Conservation (phyloP, 2,329 filamentous ascomycete species). For the Cryphonectria naterciae region DNA sequence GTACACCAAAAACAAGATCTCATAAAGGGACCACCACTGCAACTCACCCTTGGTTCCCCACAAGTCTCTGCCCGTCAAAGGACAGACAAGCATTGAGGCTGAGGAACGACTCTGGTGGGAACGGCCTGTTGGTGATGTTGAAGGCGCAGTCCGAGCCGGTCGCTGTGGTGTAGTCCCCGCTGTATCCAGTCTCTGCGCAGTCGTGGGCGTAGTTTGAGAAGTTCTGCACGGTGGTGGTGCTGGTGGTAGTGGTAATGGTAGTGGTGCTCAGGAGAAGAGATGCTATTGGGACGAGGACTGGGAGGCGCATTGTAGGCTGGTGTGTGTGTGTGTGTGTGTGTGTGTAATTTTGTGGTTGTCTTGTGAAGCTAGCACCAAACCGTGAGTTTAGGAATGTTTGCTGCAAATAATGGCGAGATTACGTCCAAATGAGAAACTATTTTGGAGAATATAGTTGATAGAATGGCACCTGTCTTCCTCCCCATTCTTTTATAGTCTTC, state of each 20-base stretch:
- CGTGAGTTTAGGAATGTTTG: neutral
- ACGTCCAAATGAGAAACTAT: neutral
- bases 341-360: neutral
- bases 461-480: neutral
- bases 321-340: no score
- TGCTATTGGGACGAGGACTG: neutral
- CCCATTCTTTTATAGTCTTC: neutral
- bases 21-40: neutral
- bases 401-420: neutral
- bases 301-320: neutral
- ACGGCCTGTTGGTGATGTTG: slow-evolving; percentile 1
- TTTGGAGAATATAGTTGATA: neutral
- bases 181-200: slow-evolving; percentile 17
- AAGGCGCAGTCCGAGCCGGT: slow-evolving; percentile 18
- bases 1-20: neutral
- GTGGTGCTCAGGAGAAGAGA: neutral
- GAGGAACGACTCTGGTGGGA: slow-evolving; percentile 15
- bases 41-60: slow-evolving; percentile 24
- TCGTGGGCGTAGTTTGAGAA: slow-evolving; percentile 23
- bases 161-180: slow-evolving; percentile 9
- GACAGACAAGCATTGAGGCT: slow-evolving; percentile 23
- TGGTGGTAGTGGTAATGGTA: neutral
- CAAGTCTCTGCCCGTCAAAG: slow-evolving; percentile 11
- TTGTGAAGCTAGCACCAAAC: neutral
- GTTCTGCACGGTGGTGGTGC: neutral